Conservation (phyloP, 768 basidiomycete species). For the Boletus sensibilis region DNA sequence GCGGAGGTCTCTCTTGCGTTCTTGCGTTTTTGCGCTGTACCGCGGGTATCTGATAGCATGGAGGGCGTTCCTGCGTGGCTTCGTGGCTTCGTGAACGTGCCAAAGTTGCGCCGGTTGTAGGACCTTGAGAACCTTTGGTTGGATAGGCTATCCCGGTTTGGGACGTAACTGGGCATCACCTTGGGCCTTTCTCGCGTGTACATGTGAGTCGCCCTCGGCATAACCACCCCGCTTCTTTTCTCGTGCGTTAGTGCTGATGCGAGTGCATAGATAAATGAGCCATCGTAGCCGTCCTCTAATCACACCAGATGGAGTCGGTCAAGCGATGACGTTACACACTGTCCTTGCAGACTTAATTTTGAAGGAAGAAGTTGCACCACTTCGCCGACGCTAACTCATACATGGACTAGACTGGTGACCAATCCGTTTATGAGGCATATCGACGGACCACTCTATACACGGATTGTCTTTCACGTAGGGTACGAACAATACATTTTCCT, state of each 20-base stretch:
- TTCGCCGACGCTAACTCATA: too few species aligned
- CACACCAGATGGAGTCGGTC: too few species aligned
- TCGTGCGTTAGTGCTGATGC: background rate
- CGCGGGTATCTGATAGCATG: conserved; percentile 41
- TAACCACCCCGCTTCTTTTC: background rate
- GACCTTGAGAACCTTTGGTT: conserved; percentile 49
- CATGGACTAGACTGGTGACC: too few species aligned
- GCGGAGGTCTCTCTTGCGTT: conserved; percentile 39
- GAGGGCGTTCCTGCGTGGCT: conserved; percentile 49
- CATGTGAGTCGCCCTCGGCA: conserved; percentile 43
- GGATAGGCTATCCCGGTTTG: conserved; percentile 40
- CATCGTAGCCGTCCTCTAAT: too few species aligned
- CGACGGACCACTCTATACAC: too few species aligned
- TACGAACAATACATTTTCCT: too few species aligned
- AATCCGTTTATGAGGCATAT: too few species aligned
- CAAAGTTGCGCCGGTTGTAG: conserved; percentile 31
- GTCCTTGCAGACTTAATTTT: too few species aligned
- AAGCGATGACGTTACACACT: too few species aligned
- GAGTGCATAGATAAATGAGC: conserved; percentile 8
- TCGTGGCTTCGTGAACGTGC: conserved; percentile 49
- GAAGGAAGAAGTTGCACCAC: too few species aligned
- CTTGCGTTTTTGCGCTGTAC: conserved; percentile 54
- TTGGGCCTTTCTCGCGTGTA: conserved; percentile 49
- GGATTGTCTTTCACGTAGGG: too few species aligned
- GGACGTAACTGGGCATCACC: conserved; percentile 68